Percentiles rank a stretch among this genome's conserved stretches.
These are phyloP conservation scores for Aspergillus aculeatinus DNA, from an alignment of 2,329 filamentous ascomycete species.

Conservation along the genomic window DNA sequence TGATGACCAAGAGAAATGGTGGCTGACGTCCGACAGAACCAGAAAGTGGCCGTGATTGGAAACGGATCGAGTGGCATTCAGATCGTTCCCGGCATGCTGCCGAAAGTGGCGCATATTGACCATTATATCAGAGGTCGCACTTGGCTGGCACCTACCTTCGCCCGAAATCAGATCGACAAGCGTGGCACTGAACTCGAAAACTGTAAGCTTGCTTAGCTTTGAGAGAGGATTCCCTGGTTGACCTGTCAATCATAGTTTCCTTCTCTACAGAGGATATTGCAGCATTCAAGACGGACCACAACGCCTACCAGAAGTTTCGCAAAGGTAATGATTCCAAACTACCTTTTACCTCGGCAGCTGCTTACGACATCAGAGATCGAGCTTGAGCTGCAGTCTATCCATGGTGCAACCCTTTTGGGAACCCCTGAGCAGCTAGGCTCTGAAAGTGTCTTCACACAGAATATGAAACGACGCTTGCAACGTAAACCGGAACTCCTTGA, in stretches of 20 bases:
- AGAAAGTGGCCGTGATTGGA: conserved; percentile 39
- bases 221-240: not conserved
- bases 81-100: conserved; percentile 39
- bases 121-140: conserved; percentile 36
- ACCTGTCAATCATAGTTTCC: conserved; percentile 21
- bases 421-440: conserved; percentile 29
- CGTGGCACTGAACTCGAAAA: not conserved
- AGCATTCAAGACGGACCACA: conserved; percentile 32
- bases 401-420: conserved; percentile 29
- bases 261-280: conserved; percentile 35
- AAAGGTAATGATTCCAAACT: conserved; percentile 28
- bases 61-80: conserved; percentile 45
- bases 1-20: not conserved
- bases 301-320: conserved; percentile 34
- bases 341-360: not conserved
- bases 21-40: conserved; percentile 23
- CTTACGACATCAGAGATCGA: conserved; percentile 29
- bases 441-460: conserved; percentile 25
- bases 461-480: conserved; percentile 35
- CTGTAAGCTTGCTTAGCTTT: not conserved
- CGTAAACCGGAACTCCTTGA: conserved; percentile 37
- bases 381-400: conserved; percentile 33
- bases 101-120: conserved; percentile 42
- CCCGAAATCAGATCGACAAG: conserved; percentile 29
- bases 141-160: conserved; percentile 33